A percentile compares a stretch with the other conserved stretches of the same genome.
These are phyloP conservation scores for Cryptococcus maquisensis DNA, from an alignment of 1,284 basidiomycete genomes.

Conservation along the genomic window DNA sequence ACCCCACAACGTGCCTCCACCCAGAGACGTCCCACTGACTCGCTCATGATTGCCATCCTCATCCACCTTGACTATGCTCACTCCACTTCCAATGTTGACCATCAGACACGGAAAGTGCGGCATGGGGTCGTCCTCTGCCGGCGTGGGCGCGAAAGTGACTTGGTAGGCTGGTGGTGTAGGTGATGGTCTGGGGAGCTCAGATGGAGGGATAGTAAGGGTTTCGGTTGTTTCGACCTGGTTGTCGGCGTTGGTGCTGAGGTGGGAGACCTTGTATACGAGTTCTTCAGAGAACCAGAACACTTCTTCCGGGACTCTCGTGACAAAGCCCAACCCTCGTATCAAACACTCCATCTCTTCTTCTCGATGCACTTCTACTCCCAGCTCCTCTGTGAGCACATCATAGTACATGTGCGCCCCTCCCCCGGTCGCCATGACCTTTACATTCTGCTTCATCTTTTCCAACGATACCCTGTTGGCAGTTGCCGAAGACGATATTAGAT, in stretches of 20 bases:
- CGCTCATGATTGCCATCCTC: slow-evolving; percentile 93
- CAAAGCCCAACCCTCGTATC: slow-evolving; percentile 95
- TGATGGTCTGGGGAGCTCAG: slow-evolving; percentile 75
- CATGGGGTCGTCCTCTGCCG: slow-evolving; percentile 49
- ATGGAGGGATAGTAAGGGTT: slow-evolving; percentile 24
- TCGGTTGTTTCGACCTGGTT: neutral
- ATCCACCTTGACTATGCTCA: slow-evolving; percentile 96
- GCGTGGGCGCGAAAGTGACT: slow-evolving; percentile 73
- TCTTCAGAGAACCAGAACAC: slow-evolving; percentile 99
- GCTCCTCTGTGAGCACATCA: slow-evolving; percentile 68
- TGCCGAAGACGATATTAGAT: slow-evolving; percentile 82
- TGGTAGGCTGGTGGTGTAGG: slow-evolving; percentile 87
- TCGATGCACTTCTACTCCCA: slow-evolving; percentile 77
- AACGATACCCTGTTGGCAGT: slow-evolving; percentile 81
- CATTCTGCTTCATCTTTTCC: slow-evolving; percentile 83
- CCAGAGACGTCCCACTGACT: slow-evolving; percentile 93
- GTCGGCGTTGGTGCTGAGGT: slow-evolving; percentile 48
- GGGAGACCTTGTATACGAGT: slow-evolving; percentile 79
- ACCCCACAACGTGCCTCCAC: slow-evolving; percentile 99
- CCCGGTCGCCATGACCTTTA: slow-evolving; percentile 97
- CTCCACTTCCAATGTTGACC: slow-evolving; percentile 97
- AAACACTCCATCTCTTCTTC: slow-evolving; percentile 99
- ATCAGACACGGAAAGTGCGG: slow-evolving; percentile 93
- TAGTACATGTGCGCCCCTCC: slow-evolving; percentile 95
- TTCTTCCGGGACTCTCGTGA: slow-evolving; percentile 91